Percentiles rank a stretch among this genome's conserved stretches.
phyloP scores from a whole-genome alignment of 1,284 basidiomycete genomes.

The Malassezia sympodialis region DNA sequence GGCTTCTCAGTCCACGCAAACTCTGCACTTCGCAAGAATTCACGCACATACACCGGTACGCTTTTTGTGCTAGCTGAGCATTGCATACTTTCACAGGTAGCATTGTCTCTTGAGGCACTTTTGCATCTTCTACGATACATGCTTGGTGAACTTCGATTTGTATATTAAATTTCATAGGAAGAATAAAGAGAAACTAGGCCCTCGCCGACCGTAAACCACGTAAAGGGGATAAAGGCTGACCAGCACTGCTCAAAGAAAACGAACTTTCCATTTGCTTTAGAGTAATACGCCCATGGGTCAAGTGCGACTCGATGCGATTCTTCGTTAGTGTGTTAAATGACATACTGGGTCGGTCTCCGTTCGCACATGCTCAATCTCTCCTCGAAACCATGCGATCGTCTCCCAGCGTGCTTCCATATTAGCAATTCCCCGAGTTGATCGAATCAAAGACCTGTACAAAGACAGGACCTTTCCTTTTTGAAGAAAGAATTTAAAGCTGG shows the following conservation, averaged over 20 bases:
- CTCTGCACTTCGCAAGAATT: neutral
- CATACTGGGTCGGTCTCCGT: slow-evolving; percentile 8
- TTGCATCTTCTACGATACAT: slow-evolving; percentile 28
- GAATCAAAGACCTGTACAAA: slow-evolving; percentile 6
- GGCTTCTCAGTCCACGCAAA: neutral
- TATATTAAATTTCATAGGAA: slow-evolving; percentile 20
- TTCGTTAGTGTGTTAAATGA: neutral
- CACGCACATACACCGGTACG: neutral
- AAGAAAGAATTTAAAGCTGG: slow-evolving; percentile 9
- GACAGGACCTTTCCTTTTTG: slow-evolving; percentile 4
- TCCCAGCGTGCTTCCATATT: slow-evolving; percentile 7
- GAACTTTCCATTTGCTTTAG: slow-evolving; percentile 1
- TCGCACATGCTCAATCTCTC: slow-evolving; percentile 10
- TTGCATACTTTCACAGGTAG: slow-evolving; percentile 28
- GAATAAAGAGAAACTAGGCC: neutral
- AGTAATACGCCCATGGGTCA: slow-evolving; percentile 9
- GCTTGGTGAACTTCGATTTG: slow-evolving; percentile 33
- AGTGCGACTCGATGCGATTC: slow-evolving; percentile 4
- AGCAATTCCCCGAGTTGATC: slow-evolving; percentile 10
- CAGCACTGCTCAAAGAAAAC: neutral
- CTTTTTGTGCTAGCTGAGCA: slow-evolving; percentile 41
- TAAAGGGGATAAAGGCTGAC: neutral
- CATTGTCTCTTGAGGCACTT: slow-evolving; percentile 25
- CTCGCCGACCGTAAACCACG: neutral
- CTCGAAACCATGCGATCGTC: slow-evolving; percentile 15